Conservation (phyloP, 2,329 filamentous ascomycete species). For the Aspergillus fumigatus region DNA sequence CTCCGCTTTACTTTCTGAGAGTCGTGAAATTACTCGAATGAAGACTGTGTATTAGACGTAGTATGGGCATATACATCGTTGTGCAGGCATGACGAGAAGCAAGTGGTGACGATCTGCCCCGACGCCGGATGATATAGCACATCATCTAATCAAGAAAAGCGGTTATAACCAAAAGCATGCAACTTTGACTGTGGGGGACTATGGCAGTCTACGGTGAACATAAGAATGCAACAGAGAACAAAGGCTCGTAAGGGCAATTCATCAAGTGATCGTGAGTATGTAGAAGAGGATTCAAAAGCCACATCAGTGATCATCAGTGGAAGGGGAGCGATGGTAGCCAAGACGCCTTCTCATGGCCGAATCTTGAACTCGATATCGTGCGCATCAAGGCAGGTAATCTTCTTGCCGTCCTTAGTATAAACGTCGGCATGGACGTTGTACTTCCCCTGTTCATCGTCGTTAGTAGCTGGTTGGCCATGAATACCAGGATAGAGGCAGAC, state of each 20-base stretch:
- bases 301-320: not conserved
- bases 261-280: not conserved
- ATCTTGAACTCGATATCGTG: constrained; percentile 32
- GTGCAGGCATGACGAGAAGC: not conserved
- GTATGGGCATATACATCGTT: constrained; percentile 4
- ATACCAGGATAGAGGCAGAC: constrained; percentile 33
- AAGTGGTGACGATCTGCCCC: constrained; percentile 2
- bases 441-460: constrained; percentile 60
- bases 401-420: constrained; percentile 64
- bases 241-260: not conserved
- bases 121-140: constrained; percentile 11
- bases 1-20: not conserved
- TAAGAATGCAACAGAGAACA: not conserved
- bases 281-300: not conserved
- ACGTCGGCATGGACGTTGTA: constrained; percentile 89
- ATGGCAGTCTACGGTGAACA: not conserved
- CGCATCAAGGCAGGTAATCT: constrained; percentile 83
- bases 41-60: not conserved
- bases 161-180: not conserved
- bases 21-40: not conserved
- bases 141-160: constrained; percentile 2
- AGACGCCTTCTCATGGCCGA: not conserved
- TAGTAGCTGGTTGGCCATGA: constrained; percentile 1
- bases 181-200: not conserved
- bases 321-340: not conserved